These are phyloP conservation scores for Ramicandelaber brevisporus DNA, from an alignment of 192 early-diverging fungal species.

Conservation along the genomic window DNA sequence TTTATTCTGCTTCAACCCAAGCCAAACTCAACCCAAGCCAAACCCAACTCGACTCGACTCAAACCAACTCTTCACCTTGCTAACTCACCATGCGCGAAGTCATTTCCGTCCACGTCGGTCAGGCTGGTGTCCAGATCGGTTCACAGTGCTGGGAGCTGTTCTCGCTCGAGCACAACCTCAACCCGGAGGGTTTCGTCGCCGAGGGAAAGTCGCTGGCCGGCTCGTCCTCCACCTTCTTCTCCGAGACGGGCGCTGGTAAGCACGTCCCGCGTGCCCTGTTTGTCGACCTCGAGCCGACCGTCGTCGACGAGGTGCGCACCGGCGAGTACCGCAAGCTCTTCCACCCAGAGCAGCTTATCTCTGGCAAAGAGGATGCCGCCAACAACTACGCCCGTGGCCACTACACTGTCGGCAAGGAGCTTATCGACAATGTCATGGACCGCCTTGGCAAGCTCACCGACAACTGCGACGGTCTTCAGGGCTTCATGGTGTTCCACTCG, in stretches of 20 bases:
- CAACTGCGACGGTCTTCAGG: constrained; percentile 94
- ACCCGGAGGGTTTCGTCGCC: constrained; percentile 79
- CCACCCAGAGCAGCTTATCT: constrained; percentile 95
- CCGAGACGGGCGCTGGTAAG: constrained; percentile 96
- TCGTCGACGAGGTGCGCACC: constrained; percentile 95
- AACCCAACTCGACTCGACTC: no score
- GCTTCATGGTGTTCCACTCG: constrained; percentile 98
- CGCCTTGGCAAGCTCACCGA: constrained; percentile 94
- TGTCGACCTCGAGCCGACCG: constrained; percentile 89
- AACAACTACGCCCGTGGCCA: constrained; percentile 99
- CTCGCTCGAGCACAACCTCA: constrained; percentile 89
- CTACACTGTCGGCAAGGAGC: constrained; percentile 98
- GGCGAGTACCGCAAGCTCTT: constrained; percentile 89
- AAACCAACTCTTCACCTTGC: neutral
- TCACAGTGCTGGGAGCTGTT: constrained; percentile 99
- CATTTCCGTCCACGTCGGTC: constrained; percentile 56
- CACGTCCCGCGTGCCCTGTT: constrained; percentile 98
- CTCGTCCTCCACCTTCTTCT: constrained; percentile 99
- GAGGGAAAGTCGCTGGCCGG: constrained; percentile 20
- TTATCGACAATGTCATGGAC: constrained; percentile 89
- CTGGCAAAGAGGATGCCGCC: constrained; percentile 99
- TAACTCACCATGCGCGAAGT: constrained; percentile 36
- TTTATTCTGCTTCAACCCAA: no score
- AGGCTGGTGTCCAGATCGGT: constrained; percentile 99
- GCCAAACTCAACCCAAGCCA: no score